phyloP scores from a whole-genome alignment of 495 filamentous ascomycete species.

The Penicillium egyptiacum region DNA sequence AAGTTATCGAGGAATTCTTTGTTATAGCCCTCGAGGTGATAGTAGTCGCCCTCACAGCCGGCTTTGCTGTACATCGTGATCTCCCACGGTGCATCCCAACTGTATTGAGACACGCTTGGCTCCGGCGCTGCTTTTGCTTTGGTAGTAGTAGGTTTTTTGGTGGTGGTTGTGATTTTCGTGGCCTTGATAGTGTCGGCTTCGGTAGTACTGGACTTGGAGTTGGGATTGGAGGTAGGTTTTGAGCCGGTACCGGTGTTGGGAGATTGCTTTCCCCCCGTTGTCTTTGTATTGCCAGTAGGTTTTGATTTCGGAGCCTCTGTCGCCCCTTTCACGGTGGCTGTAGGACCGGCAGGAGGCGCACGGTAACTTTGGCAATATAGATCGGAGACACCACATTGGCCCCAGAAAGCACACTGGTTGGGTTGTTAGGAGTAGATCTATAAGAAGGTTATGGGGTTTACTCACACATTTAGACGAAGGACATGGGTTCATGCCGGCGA shows the following conservation, averaged over 20 bases:
- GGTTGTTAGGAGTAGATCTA: not conserved
- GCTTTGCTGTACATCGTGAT: not conserved
- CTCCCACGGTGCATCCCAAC: not conserved
- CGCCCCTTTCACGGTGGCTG: not conserved
- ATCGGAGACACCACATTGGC: not conserved
- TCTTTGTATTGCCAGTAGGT: not conserved
- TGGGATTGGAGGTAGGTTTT: not conserved
- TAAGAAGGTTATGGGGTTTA: not conserved
- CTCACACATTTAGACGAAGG: slow-evolving; percentile 15
- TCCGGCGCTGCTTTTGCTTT: not conserved
- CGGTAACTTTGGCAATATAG: not conserved
- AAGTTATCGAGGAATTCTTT: not conserved
- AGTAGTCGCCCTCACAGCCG: slow-evolving; percentile 1
- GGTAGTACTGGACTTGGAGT: not conserved
- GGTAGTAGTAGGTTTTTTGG: not conserved
- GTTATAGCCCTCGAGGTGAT: slow-evolving; percentile 1
- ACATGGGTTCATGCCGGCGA: slow-evolving; percentile 20
- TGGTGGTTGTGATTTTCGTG: not conserved
- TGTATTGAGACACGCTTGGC: not conserved
- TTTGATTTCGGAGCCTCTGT: not conserved
- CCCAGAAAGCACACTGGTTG: slow-evolving; percentile 6
- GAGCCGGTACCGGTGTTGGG: not conserved
- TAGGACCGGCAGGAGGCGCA: not conserved
- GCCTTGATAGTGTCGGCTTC: too few relatives aligned
- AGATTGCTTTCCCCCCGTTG: not conserved